phyloP scores from a whole-genome alignment of 129 eudicot genomes.

The Lonicera japonica region DNA sequence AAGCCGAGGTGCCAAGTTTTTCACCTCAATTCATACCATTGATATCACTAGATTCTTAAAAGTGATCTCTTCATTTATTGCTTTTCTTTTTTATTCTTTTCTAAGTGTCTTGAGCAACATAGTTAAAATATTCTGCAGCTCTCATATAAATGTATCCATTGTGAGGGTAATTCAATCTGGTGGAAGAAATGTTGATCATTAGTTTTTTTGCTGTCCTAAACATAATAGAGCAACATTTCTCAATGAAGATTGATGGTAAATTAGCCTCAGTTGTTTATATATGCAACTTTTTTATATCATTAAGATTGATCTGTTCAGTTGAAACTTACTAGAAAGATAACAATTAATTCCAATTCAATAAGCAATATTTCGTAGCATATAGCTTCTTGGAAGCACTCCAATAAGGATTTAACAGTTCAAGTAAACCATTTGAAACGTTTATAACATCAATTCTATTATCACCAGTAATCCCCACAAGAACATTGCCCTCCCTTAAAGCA shows the following conservation, averaged over 20 bases:
- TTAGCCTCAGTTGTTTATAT: not conserved
- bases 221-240: not conserved
- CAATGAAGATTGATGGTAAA: not conserved
- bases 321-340: not conserved
- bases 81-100: constrained; percentile 8
- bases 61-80: not conserved
- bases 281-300: not conserved
- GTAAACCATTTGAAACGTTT: not conserved
- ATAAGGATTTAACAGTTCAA: not conserved
- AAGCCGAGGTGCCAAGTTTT: constrained; percentile 70
- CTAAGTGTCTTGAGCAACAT: constrained; percentile 13
- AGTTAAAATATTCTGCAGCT: constrained; percentile 23
- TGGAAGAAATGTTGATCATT: not conserved
- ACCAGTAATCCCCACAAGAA: constrained; percentile 88
- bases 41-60: constrained; percentile 1
- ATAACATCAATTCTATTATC: constrained; percentile 7
- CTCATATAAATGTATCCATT: constrained; percentile 4
- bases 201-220: not conserved
- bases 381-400: not conserved
- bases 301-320: not conserved
- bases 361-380: not conserved
- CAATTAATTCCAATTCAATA: not conserved
- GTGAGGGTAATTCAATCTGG: not conserved
- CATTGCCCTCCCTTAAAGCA: constrained; percentile 65
- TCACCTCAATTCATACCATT: constrained; percentile 63